Base-by-base conservation (phyloP, 2,329 filamentous ascomycete species). In the Pseudopithomyces chartarum region DNA sequence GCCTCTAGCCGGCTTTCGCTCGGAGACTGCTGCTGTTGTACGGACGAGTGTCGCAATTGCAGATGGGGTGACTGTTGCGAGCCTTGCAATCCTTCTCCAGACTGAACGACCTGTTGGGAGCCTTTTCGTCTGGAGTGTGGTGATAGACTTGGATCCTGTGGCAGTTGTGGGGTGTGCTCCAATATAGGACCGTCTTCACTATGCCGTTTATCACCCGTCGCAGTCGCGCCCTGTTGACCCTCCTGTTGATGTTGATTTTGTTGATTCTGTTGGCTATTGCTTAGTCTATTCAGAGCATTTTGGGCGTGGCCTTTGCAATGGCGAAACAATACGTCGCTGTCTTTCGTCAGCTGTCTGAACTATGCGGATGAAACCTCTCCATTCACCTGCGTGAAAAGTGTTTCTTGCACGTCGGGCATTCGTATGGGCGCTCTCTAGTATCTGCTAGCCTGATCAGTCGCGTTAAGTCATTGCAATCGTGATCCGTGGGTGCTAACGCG, bases 361-460 rank as follows among this genome's bases (percentile, higher is more conserved):
- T 60, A 43, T 43, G 56, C 44, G 52, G 49, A 47, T 47, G 51
- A 52, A 34, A 54, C 56, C 34, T 45, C 36, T 50, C 43, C 6
- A 51, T 62, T 63, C 65, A 83, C 82, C 82, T 84, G 71, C 82
- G 74, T 19, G 81, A 83, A 64, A 84, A 84, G 55, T 81, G 78
- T 63, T 84, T 84, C 58, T 82, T 79, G 65, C 82, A 84, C 50
- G 81, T 78, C 57, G 74, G 78, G 63, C 82, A 84, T 64, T 82
- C 78, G 61, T 83, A 84, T 1, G 82, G 82, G 49, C 81, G 79
- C 70, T 84, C 82, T 54, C 82, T 79, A 22, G 82, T 84, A 66
- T 84, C 82, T 84, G 56, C 4, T 23, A 39, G 33, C 20, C 26
- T 17, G 52, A 55, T 75, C 50, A 74, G 68, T 63, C 47, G 22